Evolutionary conservation across 495 filamentous ascomycete species (phyloP).

Genomic region (Aspergillus conjunctus): DNA sequence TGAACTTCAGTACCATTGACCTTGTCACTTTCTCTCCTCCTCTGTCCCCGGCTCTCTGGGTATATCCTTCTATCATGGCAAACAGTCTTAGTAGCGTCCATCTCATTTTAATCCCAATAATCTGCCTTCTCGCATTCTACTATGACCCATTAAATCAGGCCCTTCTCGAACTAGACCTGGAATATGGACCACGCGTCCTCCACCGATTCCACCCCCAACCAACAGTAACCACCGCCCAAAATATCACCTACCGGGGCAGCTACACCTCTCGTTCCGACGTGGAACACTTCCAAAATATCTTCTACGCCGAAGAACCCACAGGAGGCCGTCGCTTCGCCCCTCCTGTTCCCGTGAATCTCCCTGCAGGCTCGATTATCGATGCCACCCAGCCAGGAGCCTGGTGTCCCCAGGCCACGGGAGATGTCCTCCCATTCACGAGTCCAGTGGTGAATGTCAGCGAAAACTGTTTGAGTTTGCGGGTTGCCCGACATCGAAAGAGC

Average conservation of each 20-base stretch:
- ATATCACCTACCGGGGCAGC: constrained; percentile 21
- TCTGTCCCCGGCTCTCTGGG: too few species aligned
- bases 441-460: constrained; percentile 40
- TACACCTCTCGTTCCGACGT: constrained; percentile 22
- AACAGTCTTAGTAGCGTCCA: too few species aligned
- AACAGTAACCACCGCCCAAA: background rate
- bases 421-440: constrained; percentile 35
- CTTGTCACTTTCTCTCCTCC: too few species aligned
- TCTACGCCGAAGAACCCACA: constrained; percentile 46
- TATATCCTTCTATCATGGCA: too few species aligned
- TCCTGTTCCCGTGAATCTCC: constrained; percentile 34
- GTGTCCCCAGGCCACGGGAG: constrained; percentile 42
- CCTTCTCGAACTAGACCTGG: too few species aligned
- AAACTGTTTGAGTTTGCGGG: constrained; percentile 43
- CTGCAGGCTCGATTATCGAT: constrained; percentile 35
- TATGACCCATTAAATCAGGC: too few species aligned
- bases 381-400: constrained; percentile 43
- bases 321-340: constrained; percentile 48
- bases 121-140: too few species aligned
- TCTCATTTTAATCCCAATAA: too few species aligned
- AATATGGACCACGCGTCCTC: background rate
- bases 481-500: constrained; percentile 35
- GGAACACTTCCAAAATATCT: constrained; percentile 50
- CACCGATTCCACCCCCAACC: background rate
- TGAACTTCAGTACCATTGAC: too few species aligned